Evolutionary conservation across 2,329 filamentous ascomycete genomes (phyloP).

Genomic region (Paraphoma sp.): DNA sequence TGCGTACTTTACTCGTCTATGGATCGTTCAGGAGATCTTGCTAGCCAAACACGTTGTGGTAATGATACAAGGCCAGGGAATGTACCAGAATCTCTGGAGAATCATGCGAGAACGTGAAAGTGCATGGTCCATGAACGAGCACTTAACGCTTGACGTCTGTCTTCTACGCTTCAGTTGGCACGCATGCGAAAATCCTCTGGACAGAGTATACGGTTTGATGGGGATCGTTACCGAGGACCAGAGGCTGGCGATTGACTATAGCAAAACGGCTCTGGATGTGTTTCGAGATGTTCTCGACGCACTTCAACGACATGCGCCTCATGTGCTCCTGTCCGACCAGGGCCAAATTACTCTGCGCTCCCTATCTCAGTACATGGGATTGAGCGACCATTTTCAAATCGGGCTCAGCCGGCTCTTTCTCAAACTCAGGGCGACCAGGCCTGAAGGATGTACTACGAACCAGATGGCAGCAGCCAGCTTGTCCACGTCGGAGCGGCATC

Average conservation of each 20-base stretch:
- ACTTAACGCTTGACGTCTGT: too few relatives aligned
- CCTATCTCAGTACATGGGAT: background rate
- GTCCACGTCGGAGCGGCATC: too few relatives aligned
- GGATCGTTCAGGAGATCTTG: background rate
- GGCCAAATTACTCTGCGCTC: background rate
- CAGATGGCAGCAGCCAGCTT: too few relatives aligned
- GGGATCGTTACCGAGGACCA: background rate
- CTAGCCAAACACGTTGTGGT: background rate
- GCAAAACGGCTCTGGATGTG: background rate
- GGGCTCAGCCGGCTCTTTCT: too few relatives aligned
- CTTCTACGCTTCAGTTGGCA: too few relatives aligned
- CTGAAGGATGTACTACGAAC: too few relatives aligned
- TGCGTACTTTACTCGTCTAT: background rate
- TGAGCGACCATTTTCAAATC: background rate
- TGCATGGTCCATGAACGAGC: too few relatives aligned
- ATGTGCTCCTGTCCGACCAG: background rate
- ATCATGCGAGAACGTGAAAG: background rate
- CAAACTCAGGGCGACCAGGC: too few relatives aligned
- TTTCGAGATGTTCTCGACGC: background rate
- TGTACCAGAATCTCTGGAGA: background rate
- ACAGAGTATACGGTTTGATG: background rate
- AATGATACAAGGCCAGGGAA: background rate
- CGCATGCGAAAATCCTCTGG: background rate
- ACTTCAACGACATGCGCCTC: background rate
- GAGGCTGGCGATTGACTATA: background rate